Percentiles rank a stretch among this genome's conserved stretches.
Evolutionary conservation across 768 basidiomycete genomes (phyloP).

Genomic region (Nevesoporus exiguus): DNA sequence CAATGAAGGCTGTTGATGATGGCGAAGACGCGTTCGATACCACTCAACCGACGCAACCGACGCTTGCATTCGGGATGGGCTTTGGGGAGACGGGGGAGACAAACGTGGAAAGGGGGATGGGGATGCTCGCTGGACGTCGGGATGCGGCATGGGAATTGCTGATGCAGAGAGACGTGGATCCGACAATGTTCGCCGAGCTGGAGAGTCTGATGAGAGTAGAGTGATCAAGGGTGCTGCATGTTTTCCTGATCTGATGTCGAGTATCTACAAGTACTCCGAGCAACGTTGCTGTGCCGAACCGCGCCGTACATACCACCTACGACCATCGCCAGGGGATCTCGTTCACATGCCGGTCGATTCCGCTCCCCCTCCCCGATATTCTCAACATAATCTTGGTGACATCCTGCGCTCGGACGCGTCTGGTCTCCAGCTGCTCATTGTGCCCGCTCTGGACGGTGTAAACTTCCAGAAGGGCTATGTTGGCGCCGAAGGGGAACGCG

Average conservation of each 20-base stretch:
- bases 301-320: neutral
- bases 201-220: constrained; percentile 75
- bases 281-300: constrained; percentile 12
- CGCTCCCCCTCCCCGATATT: constrained; percentile 59
- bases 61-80: constrained; percentile 81
- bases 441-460: constrained; percentile 64
- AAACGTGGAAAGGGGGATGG: constrained; percentile 66
- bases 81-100: constrained; percentile 71
- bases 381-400: constrained; percentile 38
- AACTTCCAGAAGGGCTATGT: constrained; percentile 86
- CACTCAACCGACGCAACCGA: constrained; percentile 53
- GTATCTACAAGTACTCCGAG: neutral
- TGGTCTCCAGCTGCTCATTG: constrained; percentile 66
- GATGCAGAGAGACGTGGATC: constrained; percentile 70
- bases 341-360: constrained; percentile 36
- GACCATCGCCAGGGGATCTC: neutral
- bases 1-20: constrained; percentile 76
- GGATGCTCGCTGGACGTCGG: constrained; percentile 68
- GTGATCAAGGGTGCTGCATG: constrained; percentile 24
- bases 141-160: constrained; percentile 70
- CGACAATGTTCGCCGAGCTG: constrained; percentile 70
- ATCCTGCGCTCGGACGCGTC: constrained; percentile 19
- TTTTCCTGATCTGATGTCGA: constrained; percentile 7
- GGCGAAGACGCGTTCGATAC: constrained; percentile 72
- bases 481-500: constrained; percentile 78